phyloP scores from a whole-genome alignment of 1,284 basidiomycete species.

The Trichosporon sp. region DNA sequence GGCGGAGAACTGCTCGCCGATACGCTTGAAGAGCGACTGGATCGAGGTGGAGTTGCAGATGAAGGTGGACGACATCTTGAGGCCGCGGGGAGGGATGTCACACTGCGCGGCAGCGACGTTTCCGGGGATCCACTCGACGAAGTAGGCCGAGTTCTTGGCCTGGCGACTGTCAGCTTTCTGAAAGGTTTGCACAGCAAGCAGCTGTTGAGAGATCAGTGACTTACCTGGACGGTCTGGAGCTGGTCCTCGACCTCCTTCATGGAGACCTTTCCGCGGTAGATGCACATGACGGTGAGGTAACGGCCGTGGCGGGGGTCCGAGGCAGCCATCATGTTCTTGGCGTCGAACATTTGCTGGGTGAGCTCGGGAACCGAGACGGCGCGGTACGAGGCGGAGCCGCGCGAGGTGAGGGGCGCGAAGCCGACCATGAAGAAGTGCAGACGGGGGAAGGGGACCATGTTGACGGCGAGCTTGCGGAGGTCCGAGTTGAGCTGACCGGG shows the following conservation, averaged over 20 bases:
- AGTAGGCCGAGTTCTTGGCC: slow-evolving; percentile 95
- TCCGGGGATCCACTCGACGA: slow-evolving; percentile 99
- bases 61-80: slow-evolving; percentile 96
- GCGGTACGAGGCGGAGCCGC: slow-evolving; percentile 89
- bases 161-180: no score
- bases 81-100: slow-evolving; percentile 88
- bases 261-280: slow-evolving; percentile 98
- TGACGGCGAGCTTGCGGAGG: slow-evolving; percentile 93
- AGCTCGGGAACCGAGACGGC: slow-evolving; percentile 94
- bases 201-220: no score
- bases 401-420: slow-evolving; percentile 90
- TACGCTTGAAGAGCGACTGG: slow-evolving; percentile 96
- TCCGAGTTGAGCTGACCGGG: slow-evolving; percentile 99
- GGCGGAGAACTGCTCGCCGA: slow-evolving; percentile 94
- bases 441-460: slow-evolving; percentile 99
- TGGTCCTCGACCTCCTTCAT: slow-evolving; percentile 99
- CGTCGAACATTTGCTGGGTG: slow-evolving; percentile 98
- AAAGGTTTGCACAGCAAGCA: no score
- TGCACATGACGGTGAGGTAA: slow-evolving; percentile 78
- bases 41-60: slow-evolving; percentile 97
- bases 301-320: slow-evolving; percentile 81
- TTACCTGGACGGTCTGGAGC: slow-evolving; percentile 85
- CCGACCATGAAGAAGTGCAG: slow-evolving; percentile 99
- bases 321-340: slow-evolving; percentile 96
- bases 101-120: slow-evolving; percentile 91